Base-by-base conservation (phyloP, 345 rosid species). In the Pelargonium nanum region DNA sequence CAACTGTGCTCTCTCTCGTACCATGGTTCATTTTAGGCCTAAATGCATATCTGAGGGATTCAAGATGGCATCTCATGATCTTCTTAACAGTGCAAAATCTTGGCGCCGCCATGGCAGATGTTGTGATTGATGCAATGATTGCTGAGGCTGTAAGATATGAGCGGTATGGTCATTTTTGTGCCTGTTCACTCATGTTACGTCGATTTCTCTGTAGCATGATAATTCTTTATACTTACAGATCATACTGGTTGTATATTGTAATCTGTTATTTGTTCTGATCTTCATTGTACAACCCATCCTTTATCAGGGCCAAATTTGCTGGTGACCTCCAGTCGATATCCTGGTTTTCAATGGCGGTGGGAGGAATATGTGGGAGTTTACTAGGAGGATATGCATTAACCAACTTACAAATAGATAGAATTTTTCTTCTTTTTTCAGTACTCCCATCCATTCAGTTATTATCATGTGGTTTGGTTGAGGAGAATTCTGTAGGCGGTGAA, bases 31-130 rank as follows among this genome's bases (percentile, higher is more conserved):
- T 89, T 81, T 80, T 89, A 26, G 92, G 95, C 59, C 72, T 85
- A 50, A 70, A 78, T 73, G 73, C 73, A 24, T 50, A 68, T 55
- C 58, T 77, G 19, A 80, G 92, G 74, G 85, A 71, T 75, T 87
- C 97, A 53, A 79, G 64, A 22, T 67, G 80, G 65, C 80, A 81
- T 69, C 82, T 89, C 60, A 80, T 68, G 59, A 66, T 80, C 69
- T 62, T 89, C 34, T 77, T 93, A 81, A 93, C 97, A 17, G 56
- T 85, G 45, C 99, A 93, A 69, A 93, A 93, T 68, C 74, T 93
- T 7, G 99, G 97, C 56, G 84, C 96, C 5, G 99, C 97, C 9
- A 87, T 89, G 95, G 96, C 96, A 23, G 97, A 93, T 83, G 97
- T 87, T 69, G 97, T 93, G 64, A 71, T 89, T 13, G 99, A 89